These are phyloP conservation scores for Rosa rugosa DNA, from an alignment of 306 rosid species.

Conservation along the genomic window DNA sequence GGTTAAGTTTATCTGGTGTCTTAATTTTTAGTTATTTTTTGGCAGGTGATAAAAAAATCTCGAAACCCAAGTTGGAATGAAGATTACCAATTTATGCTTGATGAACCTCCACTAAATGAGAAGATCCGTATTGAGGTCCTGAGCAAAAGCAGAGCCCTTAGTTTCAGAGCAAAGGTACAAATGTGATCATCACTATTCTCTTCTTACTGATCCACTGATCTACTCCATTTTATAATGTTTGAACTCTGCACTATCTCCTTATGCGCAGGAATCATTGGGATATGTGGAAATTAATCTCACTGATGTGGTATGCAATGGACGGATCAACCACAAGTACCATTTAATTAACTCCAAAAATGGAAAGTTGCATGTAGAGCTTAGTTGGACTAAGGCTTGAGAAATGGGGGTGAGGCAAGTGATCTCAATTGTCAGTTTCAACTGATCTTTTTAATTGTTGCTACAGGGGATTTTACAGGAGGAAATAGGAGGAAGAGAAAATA, in stretches of 20 bases:
- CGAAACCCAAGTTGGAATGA: constrained; percentile 87
- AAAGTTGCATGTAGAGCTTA: constrained; percentile 64
- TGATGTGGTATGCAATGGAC: constrained; percentile 77
- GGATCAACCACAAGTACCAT: constrained; percentile 70
- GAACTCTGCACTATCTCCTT: neutral
- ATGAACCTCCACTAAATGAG: constrained; percentile 80
- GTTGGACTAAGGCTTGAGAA: constrained; percentile 61
- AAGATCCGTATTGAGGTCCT: constrained; percentile 73
- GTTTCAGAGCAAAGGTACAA: constrained; percentile 64
- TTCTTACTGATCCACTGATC: neutral
- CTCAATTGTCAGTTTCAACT: neutral
- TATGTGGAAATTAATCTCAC: constrained; percentile 69
- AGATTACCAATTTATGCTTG: constrained; percentile 84
- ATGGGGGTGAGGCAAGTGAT: constrained; percentile 1
- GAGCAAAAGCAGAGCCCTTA: constrained; percentile 58
- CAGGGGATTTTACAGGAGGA: neutral
- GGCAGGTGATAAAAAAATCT: constrained; percentile 63
- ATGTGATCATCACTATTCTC: neutral
- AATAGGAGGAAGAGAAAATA: constrained; percentile 11
- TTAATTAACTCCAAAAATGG: constrained; percentile 78
- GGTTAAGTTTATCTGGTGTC: neutral
- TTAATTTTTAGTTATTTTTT: neutral
- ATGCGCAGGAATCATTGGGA: constrained; percentile 70
- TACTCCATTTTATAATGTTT: neutral
- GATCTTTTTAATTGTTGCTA: neutral